Percentiles rank a stretch among this genome's conserved stretches.
phyloP scores from a whole-genome alignment of 768 basidiomycete genomes.

The Rickenella mellea region DNA sequence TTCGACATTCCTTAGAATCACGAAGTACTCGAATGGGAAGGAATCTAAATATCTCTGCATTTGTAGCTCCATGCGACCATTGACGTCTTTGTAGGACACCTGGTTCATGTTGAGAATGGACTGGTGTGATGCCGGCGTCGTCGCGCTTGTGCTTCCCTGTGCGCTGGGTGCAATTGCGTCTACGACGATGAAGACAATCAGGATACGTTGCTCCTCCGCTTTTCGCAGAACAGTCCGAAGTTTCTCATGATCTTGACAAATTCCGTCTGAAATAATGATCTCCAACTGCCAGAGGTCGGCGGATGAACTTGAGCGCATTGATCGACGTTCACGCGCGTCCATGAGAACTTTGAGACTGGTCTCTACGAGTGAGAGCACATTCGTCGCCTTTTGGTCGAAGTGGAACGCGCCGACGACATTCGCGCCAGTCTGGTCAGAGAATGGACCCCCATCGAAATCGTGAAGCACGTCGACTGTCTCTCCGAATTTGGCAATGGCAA shows the following conservation, averaged over 20 bases:
- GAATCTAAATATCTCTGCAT: conserved; percentile 87
- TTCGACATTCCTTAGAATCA: conserved; percentile 86
- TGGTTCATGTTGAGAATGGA: conserved; percentile 93
- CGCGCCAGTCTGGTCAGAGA: conserved; percentile 73
- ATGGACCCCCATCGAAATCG: conserved; percentile 71
- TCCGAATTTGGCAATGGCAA: conserved; percentile 87
- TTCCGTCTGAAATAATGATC: conserved; percentile 98
- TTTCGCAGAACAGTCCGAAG: conserved; percentile 71
- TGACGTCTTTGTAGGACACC: conserved; percentile 74
- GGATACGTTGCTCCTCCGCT: conserved; percentile 82
- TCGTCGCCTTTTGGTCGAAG: conserved; percentile 84
- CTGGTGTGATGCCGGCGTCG: conserved; percentile 30
- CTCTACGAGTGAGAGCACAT: conserved; percentile 77
- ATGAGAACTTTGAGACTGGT: conserved; percentile 67
- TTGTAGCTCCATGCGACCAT: conserved; percentile 78
- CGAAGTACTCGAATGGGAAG: conserved; percentile 97
- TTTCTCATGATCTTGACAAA: conserved; percentile 90
- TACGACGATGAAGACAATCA: conserved; percentile 94
- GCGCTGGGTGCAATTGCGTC: conserved; percentile 67
- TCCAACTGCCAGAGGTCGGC: conserved; percentile 94
- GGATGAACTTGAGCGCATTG: conserved; percentile 50
- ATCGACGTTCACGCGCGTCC: conserved; percentile 60
- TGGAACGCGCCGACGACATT: conserved; percentile 77
- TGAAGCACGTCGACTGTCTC: conserved; percentile 82
- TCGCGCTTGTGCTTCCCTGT: conserved; percentile 8